Evolutionary conservation across 192 early-diverging fungal species (phyloP), one percentile per base, ranked within the genome.

Genomic region (Funneliformis mosseae): DNA sequence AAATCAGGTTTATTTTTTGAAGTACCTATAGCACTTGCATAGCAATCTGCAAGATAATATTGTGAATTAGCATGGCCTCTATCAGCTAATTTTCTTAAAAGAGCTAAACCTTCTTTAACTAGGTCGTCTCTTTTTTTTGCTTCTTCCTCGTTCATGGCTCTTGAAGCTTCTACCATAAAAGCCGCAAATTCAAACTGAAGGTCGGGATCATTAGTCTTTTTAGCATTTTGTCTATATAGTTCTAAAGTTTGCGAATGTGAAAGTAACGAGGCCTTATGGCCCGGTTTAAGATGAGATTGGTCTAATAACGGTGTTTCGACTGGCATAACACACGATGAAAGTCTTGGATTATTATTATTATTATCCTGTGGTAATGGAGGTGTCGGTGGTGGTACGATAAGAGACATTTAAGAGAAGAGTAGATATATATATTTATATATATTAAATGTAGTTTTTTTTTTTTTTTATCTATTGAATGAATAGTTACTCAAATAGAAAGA

Each of bases 121-220:
- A 92, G 82, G 50, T 89, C 83, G n/a, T 76, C 88, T 77, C 81
- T 83, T 21, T 85, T 82, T 55, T 88, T 84, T 9, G 80, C 60
- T 28, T 89, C 85, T 25, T 90, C 89, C 4, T 85, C 83, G 16
- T 59, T 70, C 66, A 88, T 74, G 0, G 87, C 66, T 38, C 86
- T 87, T 38, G 87, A 87, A 27, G 88, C 88, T 33, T 91, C 91
- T 4, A 92, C 85, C 84, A 89, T 89, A 39, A 91, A 92, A 33
- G 88, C 89, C 7, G 92, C 90, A 88, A 92, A 93, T 76, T 92
- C 90, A 76, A 90, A 90, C 83, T 90, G 89, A 39, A 93, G 84
- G 48, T 87, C 86, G 2, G 88, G 86, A 75, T 88, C 89, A n/a
- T 89, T 89, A 5, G 89, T 88, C 75, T 91, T 91, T 82, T 92